Base-by-base conservation (phyloP, 2,329 filamentous ascomycete species). In the Arachnomyces sp. region DNA sequence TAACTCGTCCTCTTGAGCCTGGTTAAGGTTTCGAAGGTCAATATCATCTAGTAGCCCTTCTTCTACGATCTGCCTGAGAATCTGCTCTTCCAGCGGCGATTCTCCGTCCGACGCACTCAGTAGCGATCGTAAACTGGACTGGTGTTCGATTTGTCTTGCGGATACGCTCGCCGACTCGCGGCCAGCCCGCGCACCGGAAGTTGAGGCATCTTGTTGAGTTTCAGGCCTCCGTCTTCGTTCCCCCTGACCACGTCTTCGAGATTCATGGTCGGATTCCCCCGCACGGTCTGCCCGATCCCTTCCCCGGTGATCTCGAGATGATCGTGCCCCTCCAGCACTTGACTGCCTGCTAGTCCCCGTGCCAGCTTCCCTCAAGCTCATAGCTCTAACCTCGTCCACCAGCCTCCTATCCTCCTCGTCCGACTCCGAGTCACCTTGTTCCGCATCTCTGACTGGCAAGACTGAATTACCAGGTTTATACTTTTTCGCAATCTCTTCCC, bases 1-100 rank as follows among this genome's bases (percentile, higher is more conserved):
- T 12, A 96, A 77, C 54, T 93, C 86, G 54, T 95, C 88, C 56
- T 95, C 87, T 53, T 88, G 84, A 36, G 71, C 77, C 12, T 87
- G 72, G 46, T 90, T 88, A 39, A 95, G 79, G 48, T 89, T 89
- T 53, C 92, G 84, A 40, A 95, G 67, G 56, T 95, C 89, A 34
- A 95, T 79, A 13, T 87, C 89, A 53, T 95, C 86, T 28, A 94
- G 64, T 14, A 95, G 66, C 0, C 90, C 88, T 55, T 94, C 87
- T 48, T 90, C 82, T 50, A 89, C 75, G 43, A 94, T 94, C 57
- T 94, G 87, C 32, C 86, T 77, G 49, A 93, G 77, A 43, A 95
- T 93, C 57, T 94, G 88, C 44, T 84, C 79, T 57, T 94, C 84
- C 52, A 94, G 81, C 14, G 79, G 74, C 34, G 82, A 79, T 50